phyloP scores from a whole-genome alignment of 345 rosid genomes.

The Barbarea vulgaris region DNA sequence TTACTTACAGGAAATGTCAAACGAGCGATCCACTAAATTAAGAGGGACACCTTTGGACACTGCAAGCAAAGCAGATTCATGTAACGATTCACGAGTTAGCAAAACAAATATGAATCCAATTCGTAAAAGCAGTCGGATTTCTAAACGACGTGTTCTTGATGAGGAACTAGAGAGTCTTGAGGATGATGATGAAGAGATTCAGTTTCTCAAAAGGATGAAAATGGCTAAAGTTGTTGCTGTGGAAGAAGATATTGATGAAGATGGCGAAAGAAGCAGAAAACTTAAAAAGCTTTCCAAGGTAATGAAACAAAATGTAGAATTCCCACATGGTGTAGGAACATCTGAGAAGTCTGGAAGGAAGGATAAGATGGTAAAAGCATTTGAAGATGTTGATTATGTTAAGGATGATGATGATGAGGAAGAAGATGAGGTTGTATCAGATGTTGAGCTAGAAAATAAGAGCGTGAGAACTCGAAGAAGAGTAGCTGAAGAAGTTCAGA shows the following conservation, averaged over 20 bases:
- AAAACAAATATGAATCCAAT: constrained; percentile 55
- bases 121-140: constrained; percentile 78
- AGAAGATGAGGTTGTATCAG: constrained; percentile 45
- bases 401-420: constrained; percentile 57
- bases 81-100: constrained; percentile 46
- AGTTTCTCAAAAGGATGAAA: constrained; percentile 75
- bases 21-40: constrained; percentile 40
- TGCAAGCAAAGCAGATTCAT: constrained; percentile 48
- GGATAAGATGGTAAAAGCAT: constrained; percentile 46
- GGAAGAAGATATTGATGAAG: constrained; percentile 61
- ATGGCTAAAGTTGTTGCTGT: constrained; percentile 46
- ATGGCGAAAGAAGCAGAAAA: constrained; percentile 60
- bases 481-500: constrained; percentile 56
- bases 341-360: constrained; percentile 43
- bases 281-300: constrained; percentile 61
- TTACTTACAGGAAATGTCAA: constrained; percentile 7
- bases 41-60: constrained; percentile 74
- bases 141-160: constrained; percentile 67
- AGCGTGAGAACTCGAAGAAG: constrained; percentile 54
- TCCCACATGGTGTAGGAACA: constrained; percentile 26
- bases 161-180: constrained; percentile 63
- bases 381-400: constrained; percentile 60
- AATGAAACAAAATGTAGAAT: constrained; percentile 35
- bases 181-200: constrained; percentile 79
- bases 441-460: constrained; percentile 52